These are phyloP conservation scores for Hypoxylon rubiginosum DNA, from an alignment of 2,329 filamentous ascomycete genomes.

Conservation along the genomic window DNA sequence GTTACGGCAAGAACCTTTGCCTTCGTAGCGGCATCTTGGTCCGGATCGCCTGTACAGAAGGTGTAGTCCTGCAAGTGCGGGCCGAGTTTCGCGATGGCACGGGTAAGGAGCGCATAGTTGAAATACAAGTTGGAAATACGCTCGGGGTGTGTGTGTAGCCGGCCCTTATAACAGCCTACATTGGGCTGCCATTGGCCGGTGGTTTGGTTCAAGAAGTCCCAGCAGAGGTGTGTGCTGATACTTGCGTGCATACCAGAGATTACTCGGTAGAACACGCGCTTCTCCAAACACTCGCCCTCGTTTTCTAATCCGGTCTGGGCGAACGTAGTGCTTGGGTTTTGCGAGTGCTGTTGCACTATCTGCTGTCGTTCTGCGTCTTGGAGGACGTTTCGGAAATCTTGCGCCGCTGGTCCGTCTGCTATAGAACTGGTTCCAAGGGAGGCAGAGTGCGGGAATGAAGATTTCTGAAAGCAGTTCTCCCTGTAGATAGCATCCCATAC, in stretches of 20 bases:
- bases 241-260: conserved; percentile 98
- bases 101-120: conserved; percentile 96
- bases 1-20: conserved; percentile 84
- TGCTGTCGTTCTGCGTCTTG: conserved; percentile 71
- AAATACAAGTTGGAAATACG: conserved; percentile 98
- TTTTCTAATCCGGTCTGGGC: conserved; percentile 77
- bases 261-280: conserved; percentile 97
- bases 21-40: conserved; percentile 84
- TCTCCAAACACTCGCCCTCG: conserved; percentile 95
- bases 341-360: conserved; percentile 71
- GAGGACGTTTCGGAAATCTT: conserved; percentile 73
- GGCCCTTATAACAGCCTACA: conserved; percentile 85
- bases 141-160: conserved; percentile 88
- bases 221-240: conserved; percentile 96
- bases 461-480: conserved; percentile 92
- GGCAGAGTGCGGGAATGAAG: conserved; percentile 72
- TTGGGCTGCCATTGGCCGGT: conserved; percentile 96
- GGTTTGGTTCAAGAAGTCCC: conserved; percentile 94
- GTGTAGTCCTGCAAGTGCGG: conserved; percentile 86
- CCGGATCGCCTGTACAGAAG: conserved; percentile 88
- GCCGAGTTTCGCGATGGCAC: conserved; percentile 90
- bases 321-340: conserved; percentile 68
- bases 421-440: conserved; percentile 63
- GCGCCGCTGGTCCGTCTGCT: conserved; percentile 66
- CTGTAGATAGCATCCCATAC: conserved; percentile 98